Evolutionary conservation across 2,329 filamentous ascomycete species (phyloP).

Genomic region (Cercospora sojina): DNA sequence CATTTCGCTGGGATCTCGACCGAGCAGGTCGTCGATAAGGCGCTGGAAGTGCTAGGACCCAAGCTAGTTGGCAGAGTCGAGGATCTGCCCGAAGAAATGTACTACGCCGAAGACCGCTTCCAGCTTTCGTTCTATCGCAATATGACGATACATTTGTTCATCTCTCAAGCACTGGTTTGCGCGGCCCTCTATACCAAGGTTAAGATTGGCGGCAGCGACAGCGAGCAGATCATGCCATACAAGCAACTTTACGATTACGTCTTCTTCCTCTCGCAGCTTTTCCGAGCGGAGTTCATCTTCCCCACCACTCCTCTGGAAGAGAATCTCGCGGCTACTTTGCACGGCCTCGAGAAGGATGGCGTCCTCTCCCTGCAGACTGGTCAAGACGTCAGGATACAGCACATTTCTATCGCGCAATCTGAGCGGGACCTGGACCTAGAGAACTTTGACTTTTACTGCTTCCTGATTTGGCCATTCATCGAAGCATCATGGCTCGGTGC

Average conservation of each 20-base stretch:
- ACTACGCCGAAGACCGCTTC: conserved; percentile 89
- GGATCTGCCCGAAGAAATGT: conserved; percentile 84
- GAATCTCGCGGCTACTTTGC: conserved; percentile 79
- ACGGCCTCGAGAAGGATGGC: conserved; percentile 72
- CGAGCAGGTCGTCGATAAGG: conserved; percentile 79
- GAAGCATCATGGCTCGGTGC: conserved; percentile 91
- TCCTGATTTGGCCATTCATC: conserved; percentile 97
- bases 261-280: conserved; percentile 85
- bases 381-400: conserved; percentile 55
- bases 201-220: conserved; percentile 82
- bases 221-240: conserved; percentile 65
- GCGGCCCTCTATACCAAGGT: conserved; percentile 86
- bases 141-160: conserved; percentile 98
- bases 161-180: conserved; percentile 86
- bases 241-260: conserved; percentile 74
- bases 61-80: conserved; percentile 79
- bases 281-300: conserved; percentile 97
- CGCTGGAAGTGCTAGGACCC: conserved; percentile 85
- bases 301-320: conserved; percentile 75
- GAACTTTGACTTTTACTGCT: conserved; percentile 98
- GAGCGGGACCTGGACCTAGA: conserved; percentile 80
- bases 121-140: conserved; percentile 98
- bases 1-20: conserved; percentile 84
- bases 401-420: conserved; percentile 69
- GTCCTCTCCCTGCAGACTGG: conserved; percentile 67